phyloP scores from a whole-genome alignment of 2,329 filamentous ascomycete species.

The Calycina marina region DNA sequence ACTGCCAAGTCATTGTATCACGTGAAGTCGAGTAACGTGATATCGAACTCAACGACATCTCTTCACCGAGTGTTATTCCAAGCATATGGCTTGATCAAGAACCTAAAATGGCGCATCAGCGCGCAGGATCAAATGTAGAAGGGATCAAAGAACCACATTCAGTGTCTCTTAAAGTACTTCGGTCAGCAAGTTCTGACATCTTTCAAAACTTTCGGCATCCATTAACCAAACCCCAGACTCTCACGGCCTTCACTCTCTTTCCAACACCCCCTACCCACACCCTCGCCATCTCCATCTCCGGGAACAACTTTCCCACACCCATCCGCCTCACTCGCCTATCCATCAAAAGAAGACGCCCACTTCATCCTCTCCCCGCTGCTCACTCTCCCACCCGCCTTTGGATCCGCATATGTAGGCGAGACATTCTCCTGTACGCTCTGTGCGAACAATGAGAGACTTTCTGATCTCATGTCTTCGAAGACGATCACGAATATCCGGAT shows the following conservation, averaged over 20 bases:
- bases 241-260: constrained; percentile 66
- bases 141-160: constrained; percentile 59
- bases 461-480: constrained; percentile 26
- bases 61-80: too few species aligned
- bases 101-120: constrained; percentile 21
- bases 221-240: too few species aligned
- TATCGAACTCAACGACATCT: too few species aligned
- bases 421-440: constrained; percentile 89
- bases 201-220: constrained; percentile 3
- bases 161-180: constrained; percentile 62
- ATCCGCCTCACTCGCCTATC: constrained; percentile 64
- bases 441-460: constrained; percentile 71
- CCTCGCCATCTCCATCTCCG: constrained; percentile 24
- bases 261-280: constrained; percentile 45
- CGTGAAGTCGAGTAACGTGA: too few species aligned
- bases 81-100: constrained; percentile 13
- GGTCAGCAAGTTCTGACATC: constrained; percentile 30
- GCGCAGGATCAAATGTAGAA: constrained; percentile 17
- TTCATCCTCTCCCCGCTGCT: constrained; percentile 47
- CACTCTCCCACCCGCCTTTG: constrained; percentile 81
- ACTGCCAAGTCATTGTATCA: too few species aligned
- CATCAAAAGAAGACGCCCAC: constrained; percentile 32
- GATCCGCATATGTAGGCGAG: constrained; percentile 89
- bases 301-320: constrained; percentile 25
- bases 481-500: constrained; percentile 63